Base-by-base conservation (phyloP, 164 flowering plant species). In the Umbilicus rupestris region DNA sequence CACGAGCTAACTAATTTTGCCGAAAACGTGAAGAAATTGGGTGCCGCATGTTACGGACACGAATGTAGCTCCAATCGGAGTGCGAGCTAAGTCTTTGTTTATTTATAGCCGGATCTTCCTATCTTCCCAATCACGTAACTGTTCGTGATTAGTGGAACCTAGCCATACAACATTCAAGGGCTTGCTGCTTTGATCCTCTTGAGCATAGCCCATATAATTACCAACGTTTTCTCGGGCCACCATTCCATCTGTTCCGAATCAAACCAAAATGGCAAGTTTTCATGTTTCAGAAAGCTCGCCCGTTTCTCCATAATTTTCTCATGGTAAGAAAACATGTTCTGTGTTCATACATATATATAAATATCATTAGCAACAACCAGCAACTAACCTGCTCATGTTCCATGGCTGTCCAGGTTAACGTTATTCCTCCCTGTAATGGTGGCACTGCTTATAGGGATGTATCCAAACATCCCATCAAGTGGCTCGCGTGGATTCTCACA, bases 131-230 rank as follows among this genome's bases (percentile, higher is more conserved):
- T n/a, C n/a, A n/a, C n/a, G n/a, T n/a, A n/a, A n/a, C n/a, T n/a
- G n/a, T n/a, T n/a, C n/a, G n/a, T n/a, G n/a, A n/a, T 24, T 14
- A 52, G 58, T 52, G 29, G 58, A 52, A 26, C 58, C 58, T 8
- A 52, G 58, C 58, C 28, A 52, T 11, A 24, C 58, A 10, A 12
- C 58, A 52, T 52, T 52, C 58, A 52, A 52, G 58, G 58, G 10
- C 9, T 52, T 3, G 14, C 58, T 9, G 29, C 28, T 22, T 3
- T 52, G 15, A 24, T 52, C 31, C 58, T 52, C 30, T 30, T 52
- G 29, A 52, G 29, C 29, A 9, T 52, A 22, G 58, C 58, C 58
- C 58, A 52, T 52, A 2, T 52, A 20, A 52, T 52, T 30, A 26
- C 58, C 29, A 52, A 22, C 30, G 6, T 52, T 24, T 52, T 52